phyloP scores from a whole-genome alignment of 768 basidiomycete species.

The Boletus barrowsii region DNA sequence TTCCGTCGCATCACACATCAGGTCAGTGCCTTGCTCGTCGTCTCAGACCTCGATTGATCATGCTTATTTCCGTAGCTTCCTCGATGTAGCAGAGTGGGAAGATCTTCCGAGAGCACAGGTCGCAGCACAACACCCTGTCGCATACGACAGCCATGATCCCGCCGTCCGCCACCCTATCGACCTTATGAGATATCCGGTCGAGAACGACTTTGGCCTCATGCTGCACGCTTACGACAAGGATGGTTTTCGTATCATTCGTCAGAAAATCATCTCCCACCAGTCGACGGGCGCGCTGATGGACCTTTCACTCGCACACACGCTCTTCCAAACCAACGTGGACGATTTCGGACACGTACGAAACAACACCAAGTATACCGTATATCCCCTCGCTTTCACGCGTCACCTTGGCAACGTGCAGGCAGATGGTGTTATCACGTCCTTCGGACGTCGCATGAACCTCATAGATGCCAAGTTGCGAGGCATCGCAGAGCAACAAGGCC shows the following conservation, averaged over 20 bases:
- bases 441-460: not conserved
- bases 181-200: not conserved
- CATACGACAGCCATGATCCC: not conserved
- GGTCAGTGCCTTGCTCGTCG: not conserved
- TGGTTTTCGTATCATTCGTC: not conserved
- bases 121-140: not conserved
- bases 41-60: too few relatives aligned
- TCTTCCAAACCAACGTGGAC: not conserved
- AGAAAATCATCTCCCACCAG: not conserved
- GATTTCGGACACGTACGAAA: not conserved
- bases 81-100: not conserved
- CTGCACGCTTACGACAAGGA: not conserved
- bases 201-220: rapidly evolving
- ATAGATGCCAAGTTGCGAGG: not conserved
- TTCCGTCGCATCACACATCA: not conserved
- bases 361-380: not conserved
- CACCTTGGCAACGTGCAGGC: not conserved
- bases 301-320: not conserved
- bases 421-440: not conserved
- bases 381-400: not conserved
- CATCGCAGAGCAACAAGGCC: too few relatives aligned
- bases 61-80: not conserved
- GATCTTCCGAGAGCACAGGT: not conserved
- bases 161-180: not conserved
- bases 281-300: not conserved